A percentile compares a stretch with the other conserved stretches of the same genome.
Conservation (phyloP, 495 filamentous ascomycete genomes). For the Choiromyces venosus region DNA sequence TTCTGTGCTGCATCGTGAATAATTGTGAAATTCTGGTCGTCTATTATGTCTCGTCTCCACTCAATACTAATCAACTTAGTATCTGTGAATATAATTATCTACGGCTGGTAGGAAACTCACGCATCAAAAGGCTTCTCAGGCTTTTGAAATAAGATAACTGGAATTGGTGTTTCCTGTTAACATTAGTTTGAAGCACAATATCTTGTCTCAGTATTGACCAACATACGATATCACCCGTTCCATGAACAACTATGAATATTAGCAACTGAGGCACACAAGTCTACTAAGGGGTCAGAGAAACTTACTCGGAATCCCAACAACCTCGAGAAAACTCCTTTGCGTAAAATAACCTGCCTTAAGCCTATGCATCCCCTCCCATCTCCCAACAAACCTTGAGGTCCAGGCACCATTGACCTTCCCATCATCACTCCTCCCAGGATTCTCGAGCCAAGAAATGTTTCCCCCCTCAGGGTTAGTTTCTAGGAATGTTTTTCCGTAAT, state of each 20-base stretch:
- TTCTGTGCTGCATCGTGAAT: slow-evolving; percentile 25
- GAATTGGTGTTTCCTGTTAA: slow-evolving; percentile 22
- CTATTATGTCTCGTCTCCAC: slow-evolving; percentile 29
- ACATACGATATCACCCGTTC: slow-evolving; percentile 14
- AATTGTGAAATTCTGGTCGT: slow-evolving; percentile 31
- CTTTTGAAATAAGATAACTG: slow-evolving; percentile 29
- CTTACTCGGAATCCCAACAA: slow-evolving; percentile 22
- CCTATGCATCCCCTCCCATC: slow-evolving; percentile 34
- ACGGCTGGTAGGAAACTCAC: slow-evolving; percentile 8
- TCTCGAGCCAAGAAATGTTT: slow-evolving; percentile 33
- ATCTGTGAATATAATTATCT: not conserved
- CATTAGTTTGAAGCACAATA: not conserved
- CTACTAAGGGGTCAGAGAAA: not conserved
- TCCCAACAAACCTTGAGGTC: slow-evolving; percentile 27
- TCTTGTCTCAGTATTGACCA: not conserved
- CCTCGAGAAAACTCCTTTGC: slow-evolving; percentile 26
- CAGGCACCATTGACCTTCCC: slow-evolving; percentile 9
- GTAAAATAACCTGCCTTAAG: slow-evolving; percentile 37
- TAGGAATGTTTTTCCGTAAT: slow-evolving; percentile 17
- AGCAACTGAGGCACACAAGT: not conserved
- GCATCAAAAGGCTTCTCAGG: slow-evolving; percentile 21
- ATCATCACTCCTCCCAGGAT: slow-evolving; percentile 23
- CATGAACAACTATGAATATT: slow-evolving; percentile 18
- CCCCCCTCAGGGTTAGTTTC: slow-evolving; percentile 17
- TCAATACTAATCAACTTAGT: slow-evolving; percentile 14